A percentile compares a stretch with the other conserved stretches of the same genome.
phyloP scores from a whole-genome alignment of 208 protist species.

The Trypanosoma scelopori region DNA sequence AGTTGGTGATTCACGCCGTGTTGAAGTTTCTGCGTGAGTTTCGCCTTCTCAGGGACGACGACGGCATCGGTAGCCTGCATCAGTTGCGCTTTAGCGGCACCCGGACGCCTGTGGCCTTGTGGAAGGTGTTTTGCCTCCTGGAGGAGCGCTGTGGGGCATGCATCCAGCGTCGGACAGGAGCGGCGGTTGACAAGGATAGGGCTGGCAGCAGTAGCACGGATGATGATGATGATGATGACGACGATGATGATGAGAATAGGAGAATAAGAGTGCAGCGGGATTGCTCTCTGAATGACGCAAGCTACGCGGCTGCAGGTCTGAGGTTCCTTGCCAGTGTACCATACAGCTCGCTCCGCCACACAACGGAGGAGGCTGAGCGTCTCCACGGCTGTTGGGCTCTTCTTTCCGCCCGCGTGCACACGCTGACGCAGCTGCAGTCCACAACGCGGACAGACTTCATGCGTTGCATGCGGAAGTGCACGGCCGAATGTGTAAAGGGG shows the following conservation, averaged over 20 bases:
- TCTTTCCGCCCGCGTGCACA: constrained; percentile 45
- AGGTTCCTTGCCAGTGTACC: constrained; percentile 56
- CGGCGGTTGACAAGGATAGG: constrained; percentile 3
- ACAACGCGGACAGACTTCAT: constrained; percentile 22
- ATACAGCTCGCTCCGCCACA: constrained; percentile 29
- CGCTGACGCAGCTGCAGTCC: constrained; percentile 27
- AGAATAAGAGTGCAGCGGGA: neutral
- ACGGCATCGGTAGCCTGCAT: constrained; percentile 1
- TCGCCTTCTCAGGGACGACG: constrained; percentile 7
- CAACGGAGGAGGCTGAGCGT: constrained; percentile 43
- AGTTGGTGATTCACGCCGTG: constrained; percentile 35
- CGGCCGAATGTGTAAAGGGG: constrained; percentile 32
- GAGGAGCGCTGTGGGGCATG: constrained; percentile 38
- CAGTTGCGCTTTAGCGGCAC: constrained; percentile 10
- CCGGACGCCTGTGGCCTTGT: constrained; percentile 44
- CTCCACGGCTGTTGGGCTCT: constrained; percentile 64
- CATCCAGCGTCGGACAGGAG: neutral
- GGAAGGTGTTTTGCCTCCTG: constrained; percentile 63
- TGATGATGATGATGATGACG: constrained; percentile 8
- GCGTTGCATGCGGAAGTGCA: constrained; percentile 1
- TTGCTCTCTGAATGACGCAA: constrained; percentile 9
- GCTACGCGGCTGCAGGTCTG: constrained; percentile 57
- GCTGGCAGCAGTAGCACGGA: constrained; percentile 12
- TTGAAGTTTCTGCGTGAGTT: constrained; percentile 41
- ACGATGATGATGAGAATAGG: neutral